Conservation (phyloP, 208 protist genomes). For the Tritrichomonas foetus region DNA sequence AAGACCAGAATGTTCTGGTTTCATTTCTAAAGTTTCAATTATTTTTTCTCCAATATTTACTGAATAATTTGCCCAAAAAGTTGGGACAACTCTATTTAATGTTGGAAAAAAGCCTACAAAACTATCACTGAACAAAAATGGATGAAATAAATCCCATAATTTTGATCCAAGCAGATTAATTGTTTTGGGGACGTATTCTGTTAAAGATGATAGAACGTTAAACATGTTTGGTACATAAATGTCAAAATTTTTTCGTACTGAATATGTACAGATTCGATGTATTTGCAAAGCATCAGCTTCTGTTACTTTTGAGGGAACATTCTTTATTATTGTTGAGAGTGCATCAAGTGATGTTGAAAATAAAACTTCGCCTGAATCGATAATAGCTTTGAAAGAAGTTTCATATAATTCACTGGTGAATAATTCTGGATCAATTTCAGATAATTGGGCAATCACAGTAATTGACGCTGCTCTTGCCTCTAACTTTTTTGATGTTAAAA, state of each 20-base stretch:
- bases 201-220: neutral
- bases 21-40: neutral
- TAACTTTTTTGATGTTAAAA: neutral
- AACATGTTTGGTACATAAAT: neutral
- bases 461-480: neutral
- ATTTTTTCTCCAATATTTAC: neutral
- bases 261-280: neutral
- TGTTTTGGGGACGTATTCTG: neutral
- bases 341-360: neutral
- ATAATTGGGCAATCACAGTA: neutral
- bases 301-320: neutral
- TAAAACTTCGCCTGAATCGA: neutral
- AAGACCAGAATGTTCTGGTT: too few relatives aligned
- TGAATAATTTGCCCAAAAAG: constrained; percentile 11
- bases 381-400: neutral
- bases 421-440: neutral
- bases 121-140: neutral
- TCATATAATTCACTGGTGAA: neutral
- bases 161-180: neutral
- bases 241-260: neutral
- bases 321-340: neutral
- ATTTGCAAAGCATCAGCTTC: too few relatives aligned
- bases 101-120: neutral
- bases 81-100: neutral
- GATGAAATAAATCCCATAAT: neutral